Base-by-base conservation (phyloP, 441 rosid species). In the Gossypium trilobum region DNA sequence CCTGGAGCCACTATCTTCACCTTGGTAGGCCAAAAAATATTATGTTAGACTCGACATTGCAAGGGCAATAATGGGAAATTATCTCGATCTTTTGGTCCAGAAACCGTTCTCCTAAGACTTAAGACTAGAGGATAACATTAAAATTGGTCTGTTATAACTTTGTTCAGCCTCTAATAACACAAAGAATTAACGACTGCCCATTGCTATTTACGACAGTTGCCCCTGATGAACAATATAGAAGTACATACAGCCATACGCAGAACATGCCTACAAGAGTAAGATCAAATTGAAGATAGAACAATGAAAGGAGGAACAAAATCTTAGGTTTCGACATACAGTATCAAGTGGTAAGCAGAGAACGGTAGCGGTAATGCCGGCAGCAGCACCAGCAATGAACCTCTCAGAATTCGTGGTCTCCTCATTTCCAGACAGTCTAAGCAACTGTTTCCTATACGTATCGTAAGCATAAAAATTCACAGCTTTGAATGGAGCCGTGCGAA, bases 401-500 rank as follows among this genome's bases (percentile, higher is more conserved):
- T 91, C 97, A 64, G 86, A 83, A 75, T 91, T 88, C 1, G 92
- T 86, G 0, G 93, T 85, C 73, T 89, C 97, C 73, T 85, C 82
- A 36, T 87, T 88, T 61, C 92, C 90, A 48, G 93, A 82, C 10
- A 87, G 33, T 75, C 79, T 83, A 56, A 87, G 86, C 88, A 92
- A 78, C 64, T 87, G 91, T 83, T 88, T 88, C 82, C 93, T 84
- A 19, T 92, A 92, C 0, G 91, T 85, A 82, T 90, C 96, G 60
- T 86, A 87, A 27, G 96, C 91, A 76, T 73, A 86, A 78, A 92
- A 92, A 71, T 92, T 90, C 79, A 92, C 78, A 9, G 97, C 95
- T 78, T 90, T 91, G 83, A 91, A 91, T 55, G 93, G 96, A 76
- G 97, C 95, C 0, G 96, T 88, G 20, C 92, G 85, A 22, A 92